Base-by-base conservation (phyloP, 495 filamentous ascomycete species). In the Aspergillus funiculosus region DNA sequence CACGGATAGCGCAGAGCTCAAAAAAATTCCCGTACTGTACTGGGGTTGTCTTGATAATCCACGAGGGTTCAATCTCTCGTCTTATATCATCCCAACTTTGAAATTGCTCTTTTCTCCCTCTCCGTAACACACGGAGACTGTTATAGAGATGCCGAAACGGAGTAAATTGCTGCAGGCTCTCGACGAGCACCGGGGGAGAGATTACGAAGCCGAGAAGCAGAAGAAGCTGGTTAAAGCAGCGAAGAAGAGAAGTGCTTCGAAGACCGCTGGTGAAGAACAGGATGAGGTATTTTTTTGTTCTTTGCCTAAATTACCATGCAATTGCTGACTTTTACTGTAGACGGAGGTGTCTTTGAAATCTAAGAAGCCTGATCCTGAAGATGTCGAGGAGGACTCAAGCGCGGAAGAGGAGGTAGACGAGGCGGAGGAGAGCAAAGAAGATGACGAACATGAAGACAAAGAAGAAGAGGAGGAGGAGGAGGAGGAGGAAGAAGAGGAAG, bases 131-230 rank as follows among this genome's bases (percentile, higher is more conserved):
- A n/a, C 21, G 1, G 10, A 10, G 15, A 6, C 2, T 15, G 7
- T 26, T 22, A 18, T 20, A 43, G 64, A 45, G 49, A 82, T 83
- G 80, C 73, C 67, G 27, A 81, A 76, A 52, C 78, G 78, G 60
- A 80, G 83, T 60, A 83, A 81, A 61, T 64, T 86, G 15, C 70
- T 80, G 46, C 67, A 76, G 52, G 82, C 83, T 25, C 73, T 87
- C 6, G 79, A 80, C 52, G 75, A 78, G 42, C 78, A 85, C 51
- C 76, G 82, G 59, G 79, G 83, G 34, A 69, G 77, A 11, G 78
- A 89, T 51, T 79, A 83, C 53, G 78, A 81, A 39, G 75, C 81
- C 45, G 73, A 87, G 61, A 78, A 80, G 51, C 77, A 81, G 62
- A 79, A 76, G 64, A 83, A 78, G 54, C 49, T 70, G 50, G 64